phyloP scores from a whole-genome alignment of 257 asterid species.

The Misopates orontium region DNA sequence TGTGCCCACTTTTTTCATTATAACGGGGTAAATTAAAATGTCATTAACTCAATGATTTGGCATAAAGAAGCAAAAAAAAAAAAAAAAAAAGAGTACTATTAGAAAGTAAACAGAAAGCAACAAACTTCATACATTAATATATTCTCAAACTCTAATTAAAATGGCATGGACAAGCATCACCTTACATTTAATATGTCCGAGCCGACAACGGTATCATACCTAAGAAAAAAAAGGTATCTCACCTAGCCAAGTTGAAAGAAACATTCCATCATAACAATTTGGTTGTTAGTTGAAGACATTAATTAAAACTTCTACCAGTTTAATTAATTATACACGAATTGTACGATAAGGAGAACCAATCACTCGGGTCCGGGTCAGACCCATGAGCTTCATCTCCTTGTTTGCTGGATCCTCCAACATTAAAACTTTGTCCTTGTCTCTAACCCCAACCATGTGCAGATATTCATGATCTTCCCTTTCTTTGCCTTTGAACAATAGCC shows the following conservation, averaged over 20 bases:
- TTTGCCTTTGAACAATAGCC: constrained; percentile 74
- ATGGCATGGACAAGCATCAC: constrained; percentile 38
- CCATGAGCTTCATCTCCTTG: constrained; percentile 56
- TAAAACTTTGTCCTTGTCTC: constrained; percentile 72
- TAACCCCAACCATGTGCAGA: constrained; percentile 84
- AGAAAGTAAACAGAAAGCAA: constrained; percentile 18
- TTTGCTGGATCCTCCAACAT: constrained; percentile 78
- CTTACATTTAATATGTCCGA: constrained; percentile 27
- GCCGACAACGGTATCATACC: constrained; percentile 39
- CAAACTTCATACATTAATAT: constrained; percentile 10
- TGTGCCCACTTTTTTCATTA: no score
- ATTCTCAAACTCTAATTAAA: constrained; percentile 36
- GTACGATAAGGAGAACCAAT: constrained; percentile 50
- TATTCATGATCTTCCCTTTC: constrained; percentile 75
- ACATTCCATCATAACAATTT: constrained; percentile 30
- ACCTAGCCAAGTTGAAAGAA: constrained; percentile 34
- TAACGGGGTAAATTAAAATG: no score
- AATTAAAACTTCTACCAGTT: constrained; percentile 3
- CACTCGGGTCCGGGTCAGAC: constrained; percentile 35
- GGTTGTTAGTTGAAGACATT: constrained; percentile 33
- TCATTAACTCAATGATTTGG: neutral
- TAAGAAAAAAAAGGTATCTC: constrained; percentile 19
- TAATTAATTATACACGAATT: constrained; percentile 50
- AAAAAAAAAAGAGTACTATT: neutral
- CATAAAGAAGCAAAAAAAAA: neutral